Conservation (phyloP, 495 filamentous ascomycete species). For the Hypoxylon rickii region DNA sequence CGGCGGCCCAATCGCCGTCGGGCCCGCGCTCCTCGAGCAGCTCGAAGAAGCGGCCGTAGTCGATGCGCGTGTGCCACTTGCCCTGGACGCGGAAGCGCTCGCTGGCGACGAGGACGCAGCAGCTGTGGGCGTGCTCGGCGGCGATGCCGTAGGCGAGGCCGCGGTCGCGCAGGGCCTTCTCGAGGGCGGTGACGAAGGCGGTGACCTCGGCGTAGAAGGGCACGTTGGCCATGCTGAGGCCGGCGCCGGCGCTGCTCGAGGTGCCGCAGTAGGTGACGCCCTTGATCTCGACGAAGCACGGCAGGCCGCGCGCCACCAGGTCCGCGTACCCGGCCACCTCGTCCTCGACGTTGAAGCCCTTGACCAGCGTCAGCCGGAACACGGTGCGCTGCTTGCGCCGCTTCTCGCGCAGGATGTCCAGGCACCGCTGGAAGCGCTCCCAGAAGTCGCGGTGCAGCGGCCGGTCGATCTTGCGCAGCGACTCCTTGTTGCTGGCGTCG, state of each 20-base stretch:
- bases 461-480: slow-evolving; percentile 81
- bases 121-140: slow-evolving; percentile 92
- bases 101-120: slow-evolving; percentile 84
- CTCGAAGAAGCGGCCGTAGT: slow-evolving; percentile 88
- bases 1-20: slow-evolving; percentile 73
- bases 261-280: slow-evolving; percentile 97
- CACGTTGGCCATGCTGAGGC: slow-evolving; percentile 92
- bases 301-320: slow-evolving; percentile 80
- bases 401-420: slow-evolving; percentile 85
- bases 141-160: slow-evolving; percentile 86
- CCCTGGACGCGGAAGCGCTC: slow-evolving; percentile 71
- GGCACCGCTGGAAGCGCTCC: slow-evolving; percentile 88
- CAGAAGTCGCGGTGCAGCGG: slow-evolving; percentile 96
- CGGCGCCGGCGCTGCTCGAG: slow-evolving; percentile 74
- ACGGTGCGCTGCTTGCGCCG: slow-evolving; percentile 86
- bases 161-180: slow-evolving; percentile 64
- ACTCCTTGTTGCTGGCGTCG: slow-evolving; percentile 90
- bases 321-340: slow-evolving; percentile 90
- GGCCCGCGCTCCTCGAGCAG: slow-evolving; percentile 69
- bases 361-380: slow-evolving; percentile 92
- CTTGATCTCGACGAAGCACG: slow-evolving; percentile 92
- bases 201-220: slow-evolving; percentile 90
- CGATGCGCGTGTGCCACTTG: slow-evolving; percentile 89
- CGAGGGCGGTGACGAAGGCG: slow-evolving; percentile 76
- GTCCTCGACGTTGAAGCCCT: slow-evolving; percentile 92